Conservation (phyloP, 192 early-diverging fungal species). For the Coemansia sp. region DNA sequence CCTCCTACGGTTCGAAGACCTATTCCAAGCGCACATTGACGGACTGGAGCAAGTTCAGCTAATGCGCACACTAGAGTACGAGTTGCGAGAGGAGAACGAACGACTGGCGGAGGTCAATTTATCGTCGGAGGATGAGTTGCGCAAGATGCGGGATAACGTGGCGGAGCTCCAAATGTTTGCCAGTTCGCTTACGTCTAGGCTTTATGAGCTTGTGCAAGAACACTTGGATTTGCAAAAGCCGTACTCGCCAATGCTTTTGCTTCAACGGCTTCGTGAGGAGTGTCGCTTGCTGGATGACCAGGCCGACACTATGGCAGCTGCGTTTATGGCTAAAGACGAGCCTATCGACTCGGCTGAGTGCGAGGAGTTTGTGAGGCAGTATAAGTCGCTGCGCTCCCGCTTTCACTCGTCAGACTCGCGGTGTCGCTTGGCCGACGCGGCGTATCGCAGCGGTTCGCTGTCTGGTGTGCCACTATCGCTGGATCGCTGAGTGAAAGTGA, state of each 20-base stretch:
- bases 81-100: constrained; percentile 56
- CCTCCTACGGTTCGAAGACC: constrained; percentile 53
- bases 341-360: constrained; percentile 21
- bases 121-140: constrained; percentile 45
- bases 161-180: constrained; percentile 56
- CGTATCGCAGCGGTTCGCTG: constrained; percentile 42
- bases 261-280: constrained; percentile 23
- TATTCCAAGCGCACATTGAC: constrained; percentile 58
- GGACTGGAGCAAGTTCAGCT: constrained; percentile 58
- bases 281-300: constrained; percentile 18
- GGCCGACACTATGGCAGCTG: constrained; percentile 19
- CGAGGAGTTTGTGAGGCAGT: constrained; percentile 57
- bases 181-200: constrained; percentile 47
- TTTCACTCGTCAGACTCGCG: constrained; percentile 39
- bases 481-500: constrained; percentile 44
- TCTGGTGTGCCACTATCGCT: constrained; percentile 44
- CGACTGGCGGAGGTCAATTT: constrained; percentile 49
- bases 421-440: constrained; percentile 26
- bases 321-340: constrained; percentile 18
- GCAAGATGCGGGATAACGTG: constrained; percentile 49
- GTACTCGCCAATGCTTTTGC: constrained; percentile 42
- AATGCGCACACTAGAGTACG: constrained; percentile 55
- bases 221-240: constrained; percentile 54
- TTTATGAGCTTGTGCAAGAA: constrained; percentile 56
- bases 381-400: constrained; percentile 23